phyloP scores from a whole-genome alignment of 331 rosid species.

The Pyrus hybrid region DNA sequence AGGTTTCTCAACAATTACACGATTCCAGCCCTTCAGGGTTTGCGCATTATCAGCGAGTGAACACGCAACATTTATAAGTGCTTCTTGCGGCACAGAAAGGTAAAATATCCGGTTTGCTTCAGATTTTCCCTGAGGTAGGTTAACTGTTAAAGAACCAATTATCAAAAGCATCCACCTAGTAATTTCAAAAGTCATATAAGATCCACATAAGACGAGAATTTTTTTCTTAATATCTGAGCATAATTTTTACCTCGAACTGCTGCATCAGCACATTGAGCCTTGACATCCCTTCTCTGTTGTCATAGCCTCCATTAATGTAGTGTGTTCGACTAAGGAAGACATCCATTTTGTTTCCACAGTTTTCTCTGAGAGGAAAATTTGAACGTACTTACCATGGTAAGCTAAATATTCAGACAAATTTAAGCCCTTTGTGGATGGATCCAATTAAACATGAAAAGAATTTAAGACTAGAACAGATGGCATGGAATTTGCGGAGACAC shows the following conservation, averaged over 20 bases:
- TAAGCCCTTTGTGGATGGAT: not conserved
- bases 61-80: slow-evolving; percentile 68
- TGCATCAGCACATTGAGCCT: slow-evolving; percentile 63
- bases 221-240: not conserved
- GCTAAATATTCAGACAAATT: not conserved
- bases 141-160: slow-evolving; percentile 35
- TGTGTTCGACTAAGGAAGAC: slow-evolving; percentile 68
- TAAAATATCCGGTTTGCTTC: slow-evolving; percentile 84
- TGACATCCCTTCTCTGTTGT: slow-evolving; percentile 68
- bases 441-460: not conserved
- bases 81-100: slow-evolving; percentile 96
- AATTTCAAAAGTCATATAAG: slow-evolving; percentile 8
- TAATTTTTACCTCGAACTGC: slow-evolving; percentile 66
- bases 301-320: slow-evolving; percentile 66
- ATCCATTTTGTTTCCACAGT: slow-evolving; percentile 71
- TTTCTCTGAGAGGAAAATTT: slow-evolving; percentile 39
- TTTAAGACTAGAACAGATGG: not conserved
- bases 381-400: slow-evolving; percentile 1
- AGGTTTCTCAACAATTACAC: slow-evolving; percentile 84
- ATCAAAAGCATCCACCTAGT: slow-evolving; percentile 22
- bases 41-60: slow-evolving; percentile 69
- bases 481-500: not conserved
- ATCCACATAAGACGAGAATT: not conserved
- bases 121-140: slow-evolving; percentile 58
- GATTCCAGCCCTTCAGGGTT: slow-evolving; percentile 86